Evolutionary conservation across 2,329 filamentous ascomycete genomes (phyloP).

Genomic region (Aspergillus fumigatus): DNA sequence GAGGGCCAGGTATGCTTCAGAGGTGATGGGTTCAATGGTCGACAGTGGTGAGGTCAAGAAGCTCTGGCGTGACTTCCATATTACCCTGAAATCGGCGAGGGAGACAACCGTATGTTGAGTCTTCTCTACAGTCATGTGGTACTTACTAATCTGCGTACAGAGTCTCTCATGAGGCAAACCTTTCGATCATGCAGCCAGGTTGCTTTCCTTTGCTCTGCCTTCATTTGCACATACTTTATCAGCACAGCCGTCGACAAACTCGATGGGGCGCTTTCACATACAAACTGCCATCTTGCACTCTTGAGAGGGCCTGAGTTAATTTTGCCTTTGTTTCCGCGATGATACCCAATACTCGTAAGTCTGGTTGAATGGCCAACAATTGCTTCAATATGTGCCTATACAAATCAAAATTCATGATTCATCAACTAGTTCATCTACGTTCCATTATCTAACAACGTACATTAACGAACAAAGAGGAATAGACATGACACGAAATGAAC

Average conservation of each 20-base stretch:
- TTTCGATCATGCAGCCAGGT: not conserved
- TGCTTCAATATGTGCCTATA: not conserved
- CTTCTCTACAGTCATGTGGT: not conserved
- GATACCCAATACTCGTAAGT: conserved; percentile 1
- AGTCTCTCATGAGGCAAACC: not conserved
- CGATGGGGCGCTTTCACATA: not conserved
- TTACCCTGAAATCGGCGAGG: conserved; percentile 56
- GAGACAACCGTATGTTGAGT: conserved; percentile 40
- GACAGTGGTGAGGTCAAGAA: conserved; percentile 53
- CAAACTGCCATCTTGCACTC: not conserved
- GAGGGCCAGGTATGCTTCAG: conserved; percentile 56
- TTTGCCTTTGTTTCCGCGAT: not conserved
- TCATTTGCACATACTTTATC: not conserved
- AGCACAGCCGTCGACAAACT: not conserved
- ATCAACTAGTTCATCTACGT: conserved; percentile 16
- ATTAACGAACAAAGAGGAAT: conserved; percentile 11
- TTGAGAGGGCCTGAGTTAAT: not conserved
- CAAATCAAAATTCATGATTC: not conserved
- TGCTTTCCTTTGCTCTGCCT: not conserved
- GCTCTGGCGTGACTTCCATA: conserved; percentile 63
- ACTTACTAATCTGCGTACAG: conserved; percentile 1
- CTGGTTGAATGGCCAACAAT: not conserved
- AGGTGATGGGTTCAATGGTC: conserved; percentile 63
- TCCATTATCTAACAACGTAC: conserved; percentile 28
- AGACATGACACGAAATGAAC: conserved; percentile 14